These are phyloP conservation scores for Jatropha multifida DNA, from an alignment of 441 rosid species.

Conservation along the genomic window DNA sequence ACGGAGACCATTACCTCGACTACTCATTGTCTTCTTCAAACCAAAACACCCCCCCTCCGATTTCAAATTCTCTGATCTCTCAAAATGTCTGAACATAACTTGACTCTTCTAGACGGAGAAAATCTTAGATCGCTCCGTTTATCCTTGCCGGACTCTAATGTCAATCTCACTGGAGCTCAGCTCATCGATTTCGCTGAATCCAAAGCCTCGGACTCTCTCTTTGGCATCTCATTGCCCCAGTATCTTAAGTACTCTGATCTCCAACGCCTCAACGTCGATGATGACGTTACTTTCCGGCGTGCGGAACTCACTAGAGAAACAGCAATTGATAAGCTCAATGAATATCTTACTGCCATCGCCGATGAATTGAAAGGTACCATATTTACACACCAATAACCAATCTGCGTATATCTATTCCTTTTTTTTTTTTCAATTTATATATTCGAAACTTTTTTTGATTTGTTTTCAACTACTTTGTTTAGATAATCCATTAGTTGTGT, in stretches of 20 bases:
- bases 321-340: slow-evolving; percentile 37
- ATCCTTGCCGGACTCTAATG: slow-evolving; percentile 36
- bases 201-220: slow-evolving; percentile 47
- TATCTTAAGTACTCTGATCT: slow-evolving; percentile 50
- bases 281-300: slow-evolving; percentile 36
- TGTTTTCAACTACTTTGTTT: slow-evolving; percentile 13
- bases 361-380: slow-evolving; percentile 57
- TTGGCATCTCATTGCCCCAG: slow-evolving; percentile 61
- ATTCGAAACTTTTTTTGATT: slow-evolving; percentile 1
- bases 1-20: slow-evolving; percentile 3
- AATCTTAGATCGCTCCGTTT: slow-evolving; percentile 48
- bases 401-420: background rate
- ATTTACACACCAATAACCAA: background rate
- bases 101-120: slow-evolving; percentile 62
- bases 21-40: background rate
- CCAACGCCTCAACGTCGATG: slow-evolving; percentile 31
- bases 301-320: slow-evolving; percentile 35
- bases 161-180: slow-evolving; percentile 48
- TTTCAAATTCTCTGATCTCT: slow-evolving; percentile 28
- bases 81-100: slow-evolving; percentile 59
- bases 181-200: slow-evolving; percentile 62
- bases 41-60: background rate
- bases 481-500: slow-evolving; percentile 66
- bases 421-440: background rate
- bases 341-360: slow-evolving; percentile 56